Evolutionary conservation across 139 green algal genomes (phyloP), one percentile per base, ranked within the genome.

Genomic region (Chlorella sp.): DNA sequence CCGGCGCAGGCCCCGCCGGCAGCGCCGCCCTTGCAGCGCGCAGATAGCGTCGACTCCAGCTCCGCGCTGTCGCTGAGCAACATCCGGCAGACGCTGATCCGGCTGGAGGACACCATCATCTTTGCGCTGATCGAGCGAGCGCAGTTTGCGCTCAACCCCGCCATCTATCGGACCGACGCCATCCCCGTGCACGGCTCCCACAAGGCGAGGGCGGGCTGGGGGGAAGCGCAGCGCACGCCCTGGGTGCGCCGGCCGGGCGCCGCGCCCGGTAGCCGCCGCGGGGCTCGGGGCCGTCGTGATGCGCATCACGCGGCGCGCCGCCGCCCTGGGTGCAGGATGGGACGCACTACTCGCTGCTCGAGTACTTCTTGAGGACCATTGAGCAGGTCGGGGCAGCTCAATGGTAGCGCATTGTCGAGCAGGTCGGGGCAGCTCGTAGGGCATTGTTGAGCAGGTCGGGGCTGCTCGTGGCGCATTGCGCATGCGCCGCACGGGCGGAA

Each of bases 61-160:
- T 64, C 79, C 0, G 70, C 79, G 2, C 76, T 97, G 21, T 84
- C 82, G 7, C 76, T 97, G 46, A 77, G 83, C 73, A 96, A 95
- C 83, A 93, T 98, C 55, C 87, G 95, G 17, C 77, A 88, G 71
- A 79, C 82, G 1, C 87, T 97, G 7, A 97, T 98, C 48, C 80
- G 92, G 11, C 92, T 97, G 83, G 95, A 99, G 76, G 96, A 99
- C 87, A 98, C 90, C 41, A 99, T 99, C 65, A 98, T 99, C 75
- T 99, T 98, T 82, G 82, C 74, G 33, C 79, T 99, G 38, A 97
- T 99, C n/a, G 94, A 98, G 82, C 80, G 96, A 0, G 87, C 94
- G 9, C 96, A 98, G 84, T 99, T 96, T 73, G 87, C 87, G 15
- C 67, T 76, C 38, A 99, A 99, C 77, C 56, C 73, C 0, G 42